Base-by-base conservation (phyloP, 345 rosid genomes). In the Populus nigra region DNA sequence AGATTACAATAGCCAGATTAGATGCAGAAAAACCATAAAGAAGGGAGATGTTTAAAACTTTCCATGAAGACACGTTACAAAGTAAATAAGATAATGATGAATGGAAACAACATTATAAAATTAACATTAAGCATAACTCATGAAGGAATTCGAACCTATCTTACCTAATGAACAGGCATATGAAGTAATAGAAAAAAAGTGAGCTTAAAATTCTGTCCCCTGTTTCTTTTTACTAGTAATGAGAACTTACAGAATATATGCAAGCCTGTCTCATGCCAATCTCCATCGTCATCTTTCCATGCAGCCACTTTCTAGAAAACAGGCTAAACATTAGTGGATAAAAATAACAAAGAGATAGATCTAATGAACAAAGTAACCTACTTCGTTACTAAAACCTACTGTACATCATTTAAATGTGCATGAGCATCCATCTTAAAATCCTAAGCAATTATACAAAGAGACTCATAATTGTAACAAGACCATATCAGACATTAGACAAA, bases 251-350 rank as follows among this genome's bases (percentile, higher is more conserved):
- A 95, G 85, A 95, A 95, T 82, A 93, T 93, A 83, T 95, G 99
- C 80, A 95, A 82, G 35, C 98, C 96, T 57, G 97, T 95, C 83
- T 93, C 98, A 39, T 93, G 92, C 94, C 99, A 93, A 80, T 95
- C 98, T 67, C 97, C 98, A 81, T 93, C 94, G 45, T 87, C 89
- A 86, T 93, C 97, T 84, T 90, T 92, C 99, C 99, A 93, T 20
- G 98, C 99, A 81, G 96, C 98, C 77, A 93, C 89, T 98, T 93
- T 77, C 38, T 49, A 36, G 50, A 36, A 74, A 68, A 65, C 3
- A 74, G 73, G 47, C 66, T 68, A 82, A 77, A 55, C 57, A 70
- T 77, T 47, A 2, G 5, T 11, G 2, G 11, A 47, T 29, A 36
- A 65, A 63, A 13, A 35, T 65, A 41, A 20, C 8, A 35, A 31